A percentile compares a stretch with the other conserved stretches of the same genome.
Conservation (phyloP, 139 green algal species). For the Trebouxia sp. region DNA sequence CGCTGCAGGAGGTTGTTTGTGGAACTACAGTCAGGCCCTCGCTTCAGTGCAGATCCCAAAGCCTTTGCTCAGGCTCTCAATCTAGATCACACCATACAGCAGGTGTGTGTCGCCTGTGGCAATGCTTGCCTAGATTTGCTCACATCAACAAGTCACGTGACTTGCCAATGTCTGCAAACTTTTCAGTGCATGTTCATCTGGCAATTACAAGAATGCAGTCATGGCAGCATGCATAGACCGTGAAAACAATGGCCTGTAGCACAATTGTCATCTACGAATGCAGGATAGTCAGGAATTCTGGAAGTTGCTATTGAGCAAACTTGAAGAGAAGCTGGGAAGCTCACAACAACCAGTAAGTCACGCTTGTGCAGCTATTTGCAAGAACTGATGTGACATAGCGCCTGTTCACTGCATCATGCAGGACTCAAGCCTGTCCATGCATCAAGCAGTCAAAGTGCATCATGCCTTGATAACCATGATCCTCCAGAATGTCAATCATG, state of each 20-base stretch:
- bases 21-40: conserved; percentile 61
- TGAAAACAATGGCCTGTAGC: too few species aligned
- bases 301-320: conserved; percentile 86
- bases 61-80: conserved; percentile 67
- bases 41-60: conserved; percentile 59
- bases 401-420: too few species aligned
- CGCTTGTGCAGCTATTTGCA: neutral
- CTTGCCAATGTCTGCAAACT: neutral
- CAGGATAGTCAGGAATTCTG: conserved; percentile 94
- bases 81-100: conserved; percentile 80
- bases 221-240: too few species aligned
- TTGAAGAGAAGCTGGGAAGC: conserved; percentile 66
- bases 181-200: neutral
- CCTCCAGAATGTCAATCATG: too few species aligned
- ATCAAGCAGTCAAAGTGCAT: too few species aligned
- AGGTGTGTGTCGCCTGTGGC: too few species aligned
- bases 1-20: conserved; percentile 58
- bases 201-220: too few species aligned
- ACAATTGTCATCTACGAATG: neutral
- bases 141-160: neutral
- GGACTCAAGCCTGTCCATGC: too few species aligned
- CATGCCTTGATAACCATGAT: too few species aligned
- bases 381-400: neutral
- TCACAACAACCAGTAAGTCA: conserved; percentile 27
- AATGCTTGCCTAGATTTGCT: too few species aligned